Conservation (phyloP, 225 moss, liverwort and hornwort genomes). For the Physcomitrellopsis africana region DNA sequence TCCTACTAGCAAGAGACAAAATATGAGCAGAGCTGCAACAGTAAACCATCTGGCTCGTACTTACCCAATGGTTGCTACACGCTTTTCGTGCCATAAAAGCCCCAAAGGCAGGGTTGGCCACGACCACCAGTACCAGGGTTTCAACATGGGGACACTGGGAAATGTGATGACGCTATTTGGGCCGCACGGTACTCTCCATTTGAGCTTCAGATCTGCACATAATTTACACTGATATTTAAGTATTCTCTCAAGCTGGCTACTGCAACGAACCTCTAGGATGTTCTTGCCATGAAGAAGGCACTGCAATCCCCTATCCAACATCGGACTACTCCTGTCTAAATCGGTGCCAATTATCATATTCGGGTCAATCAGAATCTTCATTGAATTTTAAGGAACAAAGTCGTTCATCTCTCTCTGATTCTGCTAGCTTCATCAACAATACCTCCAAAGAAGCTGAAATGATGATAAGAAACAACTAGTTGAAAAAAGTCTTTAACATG, state of each 20-base stretch:
- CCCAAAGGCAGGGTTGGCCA: constrained; percentile 93
- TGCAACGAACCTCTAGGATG: not conserved
- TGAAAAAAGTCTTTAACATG: not conserved
- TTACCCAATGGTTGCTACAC: constrained; percentile 83
- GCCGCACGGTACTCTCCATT: constrained; percentile 92
- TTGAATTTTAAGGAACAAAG: too few relatives aligned
- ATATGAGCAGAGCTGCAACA: not conserved
- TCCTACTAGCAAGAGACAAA: not conserved
- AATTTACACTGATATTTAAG: constrained; percentile 17
- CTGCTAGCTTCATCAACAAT: too few relatives aligned
- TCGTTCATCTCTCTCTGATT: not conserved
- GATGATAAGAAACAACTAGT: not conserved
- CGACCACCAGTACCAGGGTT: constrained; percentile 99
- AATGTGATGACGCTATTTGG: constrained; percentile 95
- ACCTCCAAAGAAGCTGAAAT: not conserved
- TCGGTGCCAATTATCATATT: too few relatives aligned
- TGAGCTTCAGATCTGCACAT: constrained; percentile 79
- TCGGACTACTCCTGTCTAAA: too few relatives aligned
- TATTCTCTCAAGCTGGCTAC: not conserved
- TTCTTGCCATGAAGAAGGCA: too few relatives aligned
- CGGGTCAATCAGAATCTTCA: too few relatives aligned
- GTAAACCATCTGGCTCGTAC: constrained; percentile 16
- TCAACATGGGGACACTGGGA: constrained; percentile 89
- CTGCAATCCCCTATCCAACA: not conserved
- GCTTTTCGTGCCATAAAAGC: constrained; percentile 88